phyloP scores from a whole-genome alignment of 352 stramenopile genomes.

The Globisporangium okanoganense region DNA sequence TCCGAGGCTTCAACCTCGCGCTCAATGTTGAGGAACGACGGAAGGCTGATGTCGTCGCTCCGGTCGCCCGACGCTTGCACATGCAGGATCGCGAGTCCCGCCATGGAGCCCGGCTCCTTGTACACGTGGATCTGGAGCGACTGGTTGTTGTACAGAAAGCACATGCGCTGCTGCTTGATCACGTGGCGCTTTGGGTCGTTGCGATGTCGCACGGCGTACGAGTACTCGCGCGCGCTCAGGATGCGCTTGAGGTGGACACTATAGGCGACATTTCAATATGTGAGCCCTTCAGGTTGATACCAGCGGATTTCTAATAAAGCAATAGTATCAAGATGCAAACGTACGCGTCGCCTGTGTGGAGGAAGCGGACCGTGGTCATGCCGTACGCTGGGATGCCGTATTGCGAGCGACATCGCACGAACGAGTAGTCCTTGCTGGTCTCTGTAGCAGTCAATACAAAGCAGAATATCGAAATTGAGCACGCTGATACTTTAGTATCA shows the following conservation, averaged over 20 bases:
- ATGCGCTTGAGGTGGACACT: conserved; percentile 84
- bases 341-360: conserved; percentile 74
- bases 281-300: not conserved
- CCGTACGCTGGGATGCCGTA: conserved; percentile 81
- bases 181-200: conserved; percentile 59
- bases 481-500: not conserved
- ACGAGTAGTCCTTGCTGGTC: conserved; percentile 83
- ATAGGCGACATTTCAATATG: not conserved
- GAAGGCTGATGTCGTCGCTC: conserved; percentile 54
- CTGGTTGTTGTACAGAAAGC: conserved; percentile 84
- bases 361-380: conserved; percentile 84
- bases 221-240: conserved; percentile 77
- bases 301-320: not conserved
- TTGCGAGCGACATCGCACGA: conserved; percentile 81
- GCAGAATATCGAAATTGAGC: not conserved
- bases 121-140: conserved; percentile 87
- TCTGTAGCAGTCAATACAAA: conserved; percentile 20
- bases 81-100: conserved; percentile 63
- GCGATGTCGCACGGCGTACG: conserved; percentile 78
- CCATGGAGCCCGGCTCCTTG: conserved; percentile 68
- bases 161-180: conserved; percentile 88
- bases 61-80: conserved; percentile 69
- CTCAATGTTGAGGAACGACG: conserved; percentile 68
- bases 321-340: conserved; percentile 16
- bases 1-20: conserved; percentile 54